Base-by-base conservation (phyloP, 257 asterid species). In the Jaltomata sinuosa region DNA sequence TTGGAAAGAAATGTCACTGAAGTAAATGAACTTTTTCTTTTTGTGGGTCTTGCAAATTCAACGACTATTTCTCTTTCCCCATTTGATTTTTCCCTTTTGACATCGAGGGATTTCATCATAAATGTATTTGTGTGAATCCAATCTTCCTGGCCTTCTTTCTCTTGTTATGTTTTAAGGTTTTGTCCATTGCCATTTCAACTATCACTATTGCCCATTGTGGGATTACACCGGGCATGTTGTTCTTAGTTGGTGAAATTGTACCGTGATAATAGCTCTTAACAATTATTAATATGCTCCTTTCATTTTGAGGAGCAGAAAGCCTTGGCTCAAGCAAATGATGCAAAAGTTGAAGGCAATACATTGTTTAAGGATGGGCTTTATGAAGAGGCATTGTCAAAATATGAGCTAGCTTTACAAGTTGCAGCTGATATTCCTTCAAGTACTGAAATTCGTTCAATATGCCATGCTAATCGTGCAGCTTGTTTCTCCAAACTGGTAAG, bases 401-500 rank as follows among this genome's bases (percentile, higher is more conserved):
- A 96, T 85, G 97, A 91, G 83, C 85, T 87, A 83, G 98, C 99
- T 19, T 84, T 96, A 85, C 94, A 94, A 84, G 81, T 86, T 87
- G 94, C 88, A 21, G 89, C 93, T 18, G 93, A 89, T 87, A 89
- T 88, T 65, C 89, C 95, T 32, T 85, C 91, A n/a, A 89, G 97
- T 36, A 86, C 79, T 85, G 98, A 96, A 85, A 78, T 96, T 59
- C 92, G 95, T 34, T 93, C 99, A 1, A 89, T 94, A 16, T 94
- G 97, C 89, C 87, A 89, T 87, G 95, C 98, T 25, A 96, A 96
- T 87, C 89, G 97, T 10, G 99, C 95, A 55, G 97, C 98, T 59
- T 96, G 99, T 90, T 93, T 90, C 92, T 93, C 92, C 82, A 94
- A 93, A 84, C 84, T 93, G 97, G 99, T 96, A 92, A 79, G 88